Evolutionary conservation across 164 flowering plant species (phyloP), one percentile per base, ranked within the genome.

Genomic region (Litsea cubeba): DNA sequence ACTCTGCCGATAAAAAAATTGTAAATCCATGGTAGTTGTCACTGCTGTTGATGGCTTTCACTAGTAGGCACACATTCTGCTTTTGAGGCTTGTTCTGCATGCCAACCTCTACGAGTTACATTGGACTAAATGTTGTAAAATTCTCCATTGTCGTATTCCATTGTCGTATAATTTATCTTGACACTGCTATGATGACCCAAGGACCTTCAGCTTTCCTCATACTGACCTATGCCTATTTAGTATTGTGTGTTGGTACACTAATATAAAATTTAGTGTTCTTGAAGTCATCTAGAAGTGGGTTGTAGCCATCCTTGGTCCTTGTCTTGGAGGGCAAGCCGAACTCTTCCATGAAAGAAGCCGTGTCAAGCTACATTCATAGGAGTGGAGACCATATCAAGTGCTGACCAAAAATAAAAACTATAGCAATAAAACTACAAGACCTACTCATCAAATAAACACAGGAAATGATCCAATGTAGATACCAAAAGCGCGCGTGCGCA

Each of bases 191-290:
- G n/a, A 54, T 54, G 60, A 54, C 60, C 17, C 6, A 3, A 20
- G 20, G 20, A 12, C 20, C 60, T 54, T 54, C n/a, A 54, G 60
- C 17, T 54, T 15, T 20, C 60, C 20, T 15, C n/a, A 0, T 15
- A 54, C 23, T 63, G 25, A 63, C 5, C 11, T 6, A 22, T 26
- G 46, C 30, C 82, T 86, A 91, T 70, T 84, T 87, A 35, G 69
- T 91, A 76, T 95, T 95, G 69, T 95, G 96, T 32, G 99, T 95
- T 25, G 99, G 99, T 63, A 95, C 99, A 67, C 98, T 93, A 6
- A 95, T 74, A 75, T 92, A 95, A 76, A 93, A 87, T 75, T 93
- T 93, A 0, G 97, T 95, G 72, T 95, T 95, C 82, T 84, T 92
- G 90, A 92, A 93, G 81, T 95, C 99, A 76, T 95, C 96, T 49